Evolutionary conservation across 139 green algal species (phyloP), one percentile per base, ranked within the genome.

Genomic region (Nannochloris sp.): DNA sequence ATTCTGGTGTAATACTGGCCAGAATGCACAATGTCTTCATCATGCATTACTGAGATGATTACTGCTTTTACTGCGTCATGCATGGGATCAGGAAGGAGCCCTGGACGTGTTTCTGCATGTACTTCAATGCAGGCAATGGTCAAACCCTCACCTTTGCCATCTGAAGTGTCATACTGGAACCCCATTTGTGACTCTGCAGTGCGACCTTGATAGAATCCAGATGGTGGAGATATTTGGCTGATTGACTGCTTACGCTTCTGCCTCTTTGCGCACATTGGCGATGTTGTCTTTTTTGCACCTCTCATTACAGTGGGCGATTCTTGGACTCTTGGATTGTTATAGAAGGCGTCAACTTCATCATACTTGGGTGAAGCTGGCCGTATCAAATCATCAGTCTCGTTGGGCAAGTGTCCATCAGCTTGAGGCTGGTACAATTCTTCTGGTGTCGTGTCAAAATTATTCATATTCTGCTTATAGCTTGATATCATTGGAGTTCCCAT

Each of bases 341-440:
- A 87, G 64, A 89, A 95, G 62, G 72, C 86, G 8, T 72, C 81
- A 34, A 71, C 62, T 77, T 97, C 88, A 46, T 97, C 88, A 64
- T 96, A 97, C 74, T 97, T 97, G 15, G 91, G 91, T 5, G 90
- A 96, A 2, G 87, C 56, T 14, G 75, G 82, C 25, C 61, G 71
- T 31, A 85, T 61, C 57, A 84, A 67, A 24, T 71, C 63, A 16
- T 15, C 68, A 40, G 34, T 40, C 34, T 40, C 34, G 5, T 40
- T 40, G 7, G 7, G 34, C 34, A 40, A 11, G 34, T 58, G 50
- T n/a, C 21, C 12, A 23, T 58, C 50, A 16, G 29, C 25, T 15
- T 31, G n/a, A 12, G 50, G n/a, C 23, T 58, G 5, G 23, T 12
- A 23, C 12, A 23, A 16, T 58, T 29, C 21, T 5, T 34, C 19